Evolutionary conservation across 2,329 filamentous ascomycete species (phyloP).

Genomic region (Myriangium duriaei): DNA sequence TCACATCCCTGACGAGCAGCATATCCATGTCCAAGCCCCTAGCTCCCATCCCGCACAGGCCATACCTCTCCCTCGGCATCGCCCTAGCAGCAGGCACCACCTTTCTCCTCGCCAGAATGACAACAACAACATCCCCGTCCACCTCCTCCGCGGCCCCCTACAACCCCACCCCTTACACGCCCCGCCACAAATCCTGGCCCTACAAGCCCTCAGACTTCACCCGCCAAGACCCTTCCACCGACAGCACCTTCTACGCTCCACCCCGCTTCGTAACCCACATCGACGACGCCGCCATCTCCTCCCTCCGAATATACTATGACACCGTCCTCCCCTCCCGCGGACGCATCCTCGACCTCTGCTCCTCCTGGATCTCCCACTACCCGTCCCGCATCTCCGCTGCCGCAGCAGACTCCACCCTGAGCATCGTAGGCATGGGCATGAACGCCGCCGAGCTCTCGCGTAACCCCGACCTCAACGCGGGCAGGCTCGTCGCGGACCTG

Average conservation of each 20-base stretch:
- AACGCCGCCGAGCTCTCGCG: slow-evolving; percentile 33
- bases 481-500: slow-evolving; percentile 30
- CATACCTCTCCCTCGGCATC: slow-evolving; percentile 6
- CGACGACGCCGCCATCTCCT: slow-evolving; percentile 36
- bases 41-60: not conserved
- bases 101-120: not conserved
- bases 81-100: slow-evolving; percentile 5
- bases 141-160: slow-evolving; percentile 2
- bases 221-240: slow-evolving; percentile 25
- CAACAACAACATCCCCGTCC: not conserved
- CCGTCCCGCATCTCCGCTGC: slow-evolving; percentile 23
- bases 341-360: slow-evolving; percentile 38
- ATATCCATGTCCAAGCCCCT: slow-evolving; percentile 5
- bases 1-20: too few relatives aligned
- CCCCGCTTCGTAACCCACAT: slow-evolving; percentile 43
- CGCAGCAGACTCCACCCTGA: slow-evolving; percentile 21
- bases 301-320: slow-evolving; percentile 36
- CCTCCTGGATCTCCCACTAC: slow-evolving; percentile 38
- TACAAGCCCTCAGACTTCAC: slow-evolving; percentile 28
- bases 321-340: slow-evolving; percentile 29
- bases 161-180: slow-evolving; percentile 15
- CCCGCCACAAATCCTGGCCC: slow-evolving; percentile 23
- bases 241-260: slow-evolving; percentile 27
- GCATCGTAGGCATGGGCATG: slow-evolving; percentile 38
- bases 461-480: slow-evolving; percentile 28